Conservation (phyloP, 2,329 filamentous ascomycete genomes). For the Ceratocystis harringtonii region DNA sequence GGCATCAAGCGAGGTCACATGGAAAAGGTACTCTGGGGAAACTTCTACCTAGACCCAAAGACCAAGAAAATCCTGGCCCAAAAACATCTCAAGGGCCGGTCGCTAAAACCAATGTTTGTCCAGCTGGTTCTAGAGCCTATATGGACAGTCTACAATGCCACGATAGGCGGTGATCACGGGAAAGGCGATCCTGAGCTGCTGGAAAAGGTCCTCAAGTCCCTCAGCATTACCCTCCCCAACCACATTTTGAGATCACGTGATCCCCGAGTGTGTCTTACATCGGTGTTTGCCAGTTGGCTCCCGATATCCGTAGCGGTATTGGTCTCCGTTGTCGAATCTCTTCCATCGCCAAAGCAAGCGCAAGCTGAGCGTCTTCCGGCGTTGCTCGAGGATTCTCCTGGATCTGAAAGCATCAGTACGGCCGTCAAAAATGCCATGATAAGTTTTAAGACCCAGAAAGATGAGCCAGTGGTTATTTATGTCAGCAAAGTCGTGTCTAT, state of each 20-base stretch:
- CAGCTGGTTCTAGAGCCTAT: conserved; percentile 90
- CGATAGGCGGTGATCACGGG: conserved; percentile 63
- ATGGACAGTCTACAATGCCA: conserved; percentile 91
- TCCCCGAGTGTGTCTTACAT: conserved; percentile 65
- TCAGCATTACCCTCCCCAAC: conserved; percentile 69
- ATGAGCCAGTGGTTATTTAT: conserved; percentile 76
- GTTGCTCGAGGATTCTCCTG: conserved; percentile 66
- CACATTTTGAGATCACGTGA: conserved; percentile 76
- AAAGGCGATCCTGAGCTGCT: conserved; percentile 70
- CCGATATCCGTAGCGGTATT: conserved; percentile 83
- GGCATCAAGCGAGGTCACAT: conserved; percentile 78
- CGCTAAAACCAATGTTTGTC: conserved; percentile 92
- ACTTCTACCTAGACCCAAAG: conserved; percentile 92
- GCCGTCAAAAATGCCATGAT: conserved; percentile 67
- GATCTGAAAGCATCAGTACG: conserved; percentile 52
- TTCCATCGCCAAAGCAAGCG: conserved; percentile 68
- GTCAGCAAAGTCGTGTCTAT: conserved; percentile 98
- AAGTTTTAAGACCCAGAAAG: conserved; percentile 53
- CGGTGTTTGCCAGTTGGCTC: conserved; percentile 79
- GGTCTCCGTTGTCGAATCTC: conserved; percentile 83
- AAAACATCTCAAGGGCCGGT: conserved; percentile 84
- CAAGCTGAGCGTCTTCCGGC: conserved; percentile 68
- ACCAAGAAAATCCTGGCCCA: conserved; percentile 81
- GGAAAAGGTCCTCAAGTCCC: conserved; percentile 88
- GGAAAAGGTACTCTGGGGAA: conserved; percentile 93